Evolutionary conservation across 1,284 basidiomycete species (phyloP).

Genomic region (Melampsora americana): DNA sequence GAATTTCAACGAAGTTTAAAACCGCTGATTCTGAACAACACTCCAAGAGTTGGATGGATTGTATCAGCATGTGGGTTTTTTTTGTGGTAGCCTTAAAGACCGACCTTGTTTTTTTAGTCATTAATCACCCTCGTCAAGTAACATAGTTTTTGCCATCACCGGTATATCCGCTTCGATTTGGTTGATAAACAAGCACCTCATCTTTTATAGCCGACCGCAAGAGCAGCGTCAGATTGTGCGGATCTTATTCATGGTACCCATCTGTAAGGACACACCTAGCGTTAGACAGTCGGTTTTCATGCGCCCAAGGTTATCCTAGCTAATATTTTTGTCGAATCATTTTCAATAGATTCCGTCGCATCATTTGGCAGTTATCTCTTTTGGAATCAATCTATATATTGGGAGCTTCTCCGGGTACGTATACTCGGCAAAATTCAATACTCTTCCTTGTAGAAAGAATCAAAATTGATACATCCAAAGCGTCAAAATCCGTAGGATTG

Average conservation of each 20-base stretch:
- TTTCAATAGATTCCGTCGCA: background rate
- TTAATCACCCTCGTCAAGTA: too few species aligned
- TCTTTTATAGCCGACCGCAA: constrained; percentile 68
- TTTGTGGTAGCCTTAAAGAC: constrained; percentile 70
- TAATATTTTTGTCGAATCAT: background rate
- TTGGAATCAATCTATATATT: constrained; percentile 49
- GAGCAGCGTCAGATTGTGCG: constrained; percentile 58
- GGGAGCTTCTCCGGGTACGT: constrained; percentile 50
- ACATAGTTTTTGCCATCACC: too few species aligned
- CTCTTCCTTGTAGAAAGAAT: constrained; percentile 57
- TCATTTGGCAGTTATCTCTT: background rate
- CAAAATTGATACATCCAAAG: constrained; percentile 65
- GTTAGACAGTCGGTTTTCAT: too few species aligned
- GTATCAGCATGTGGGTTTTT: constrained; percentile 62
- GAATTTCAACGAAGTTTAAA: background rate
- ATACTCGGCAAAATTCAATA: constrained; percentile 26
- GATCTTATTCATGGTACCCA: constrained; percentile 72
- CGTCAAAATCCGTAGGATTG: constrained; percentile 62
- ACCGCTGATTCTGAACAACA: constrained; percentile 22
- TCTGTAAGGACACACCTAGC: constrained; percentile 68
- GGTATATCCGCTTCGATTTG: too few species aligned
- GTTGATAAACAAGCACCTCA: constrained; percentile 57
- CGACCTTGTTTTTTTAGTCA: too few species aligned
- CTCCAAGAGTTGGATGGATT: constrained; percentile 66
- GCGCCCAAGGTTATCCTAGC: too few species aligned